These are phyloP conservation scores for Boletus pseudo-olivaceus DNA, from an alignment of 768 basidiomycete species.

Conservation along the genomic window DNA sequence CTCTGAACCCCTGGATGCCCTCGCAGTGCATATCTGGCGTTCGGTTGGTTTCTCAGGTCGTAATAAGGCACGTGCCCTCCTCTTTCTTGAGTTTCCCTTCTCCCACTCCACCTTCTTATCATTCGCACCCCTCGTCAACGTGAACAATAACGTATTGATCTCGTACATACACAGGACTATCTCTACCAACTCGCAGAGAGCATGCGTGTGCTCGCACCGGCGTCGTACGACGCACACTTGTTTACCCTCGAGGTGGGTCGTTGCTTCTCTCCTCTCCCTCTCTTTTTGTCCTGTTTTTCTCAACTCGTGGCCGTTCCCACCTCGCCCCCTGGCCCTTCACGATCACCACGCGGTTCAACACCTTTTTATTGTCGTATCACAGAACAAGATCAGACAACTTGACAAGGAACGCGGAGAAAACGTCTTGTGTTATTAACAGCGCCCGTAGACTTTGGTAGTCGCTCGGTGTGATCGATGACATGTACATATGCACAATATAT, in stretches of 20 bases:
- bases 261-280: not conserved
- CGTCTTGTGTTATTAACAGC: constrained; percentile 1
- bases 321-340: not conserved
- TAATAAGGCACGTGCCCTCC: constrained; percentile 62
- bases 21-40: constrained; percentile 67
- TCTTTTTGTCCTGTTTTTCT: too few relatives aligned
- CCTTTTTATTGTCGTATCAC: too few relatives aligned
- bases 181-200: constrained; percentile 73
- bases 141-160: not conserved
- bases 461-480: too few relatives aligned
- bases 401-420: constrained; percentile 6
- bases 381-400: constrained; percentile 14
- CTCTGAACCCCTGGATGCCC: constrained; percentile 64
- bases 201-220: constrained; percentile 68
- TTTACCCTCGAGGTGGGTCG: constrained; percentile 65
- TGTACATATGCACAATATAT: too few relatives aligned
- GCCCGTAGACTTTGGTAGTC: too few relatives aligned
- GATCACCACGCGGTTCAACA: too few relatives aligned
- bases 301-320: too few relatives aligned
- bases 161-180: constrained; percentile 61
- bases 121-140: not conserved
- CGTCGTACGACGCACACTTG: constrained; percentile 72
- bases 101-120: not conserved
- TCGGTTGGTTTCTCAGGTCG: constrained; percentile 82
- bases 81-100: not conserved